phyloP scores from a whole-genome alignment of 2,329 filamentous ascomycete genomes.

The Neocucurbitaria cava region DNA sequence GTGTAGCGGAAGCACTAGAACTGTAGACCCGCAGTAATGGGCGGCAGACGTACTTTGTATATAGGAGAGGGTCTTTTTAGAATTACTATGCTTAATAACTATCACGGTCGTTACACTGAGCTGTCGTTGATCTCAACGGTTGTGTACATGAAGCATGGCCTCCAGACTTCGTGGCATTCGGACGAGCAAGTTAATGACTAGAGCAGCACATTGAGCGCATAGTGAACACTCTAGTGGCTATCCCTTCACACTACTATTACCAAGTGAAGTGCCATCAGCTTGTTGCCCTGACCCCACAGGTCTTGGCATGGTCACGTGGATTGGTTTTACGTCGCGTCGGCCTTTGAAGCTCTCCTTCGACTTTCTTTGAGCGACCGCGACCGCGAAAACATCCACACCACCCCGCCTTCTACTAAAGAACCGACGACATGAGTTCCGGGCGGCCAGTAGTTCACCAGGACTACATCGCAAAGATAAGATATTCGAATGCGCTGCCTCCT shows the following conservation, averaged over 20 bases:
- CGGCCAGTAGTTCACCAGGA: conserved; percentile 75
- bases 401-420: conserved; percentile 1
- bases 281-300: background rate
- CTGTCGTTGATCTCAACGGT: background rate
- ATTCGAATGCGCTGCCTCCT: conserved; percentile 93
- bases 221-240: background rate
- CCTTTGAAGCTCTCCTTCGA: conserved; percentile 25
- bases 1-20: conserved; percentile 22
- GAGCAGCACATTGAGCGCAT: background rate
- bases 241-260: background rate
- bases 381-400: conserved; percentile 10
- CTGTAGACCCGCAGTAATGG: conserved; percentile 32
- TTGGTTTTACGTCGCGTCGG: conserved; percentile 31
- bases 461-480: conserved; percentile 95
- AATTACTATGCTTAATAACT: conserved; percentile 37
- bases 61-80: conserved; percentile 26
- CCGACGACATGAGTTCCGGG: conserved; percentile 33
- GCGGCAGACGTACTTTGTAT: conserved; percentile 27
- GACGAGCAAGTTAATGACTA: background rate
- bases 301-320: conserved; percentile 29
- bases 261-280: conserved; percentile 4
- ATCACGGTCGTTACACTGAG: conserved; percentile 31
- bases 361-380: conserved; percentile 35
- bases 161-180: too few species aligned
- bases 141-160: background rate